Evolutionary conservation across 345 rosid species (phyloP).

Genomic region (Noccaea bulbosa): DNA sequence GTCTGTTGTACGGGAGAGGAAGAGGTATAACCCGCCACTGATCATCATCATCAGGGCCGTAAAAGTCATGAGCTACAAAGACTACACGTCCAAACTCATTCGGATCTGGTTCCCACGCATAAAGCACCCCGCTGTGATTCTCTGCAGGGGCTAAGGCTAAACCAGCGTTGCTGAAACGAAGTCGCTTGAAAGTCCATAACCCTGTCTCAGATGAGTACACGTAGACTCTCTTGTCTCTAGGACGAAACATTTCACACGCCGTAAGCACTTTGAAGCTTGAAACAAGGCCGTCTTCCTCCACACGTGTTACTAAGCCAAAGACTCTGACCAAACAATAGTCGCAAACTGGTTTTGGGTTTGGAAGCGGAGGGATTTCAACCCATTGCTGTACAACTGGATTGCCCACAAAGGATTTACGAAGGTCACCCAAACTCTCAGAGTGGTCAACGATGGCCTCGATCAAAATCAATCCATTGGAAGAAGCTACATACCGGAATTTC

Average conservation of each 20-base stretch:
- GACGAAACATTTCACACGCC: neutral
- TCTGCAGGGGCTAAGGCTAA: neutral
- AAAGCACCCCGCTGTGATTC: conserved; percentile 16
- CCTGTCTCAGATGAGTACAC: conserved; percentile 28
- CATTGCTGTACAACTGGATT: conserved; percentile 29
- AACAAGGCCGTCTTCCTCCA: conserved; percentile 5
- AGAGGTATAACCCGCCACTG: conserved; percentile 24
- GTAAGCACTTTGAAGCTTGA: conserved; percentile 28
- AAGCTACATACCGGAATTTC: conserved; percentile 1
- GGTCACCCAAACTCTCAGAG: too few relatives aligned
- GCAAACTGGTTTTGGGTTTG: neutral
- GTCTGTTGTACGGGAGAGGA: neutral
- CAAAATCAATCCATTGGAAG: conserved; percentile 19
- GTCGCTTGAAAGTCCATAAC: conserved; percentile 15
- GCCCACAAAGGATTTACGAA: conserved; percentile 27
- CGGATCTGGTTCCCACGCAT: neutral
- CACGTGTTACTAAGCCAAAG: conserved; percentile 10
- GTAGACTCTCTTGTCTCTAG: conserved; percentile 9
- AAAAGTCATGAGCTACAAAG: conserved; percentile 19
- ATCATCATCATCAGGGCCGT: conserved; percentile 5
- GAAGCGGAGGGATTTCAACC: conserved; percentile 22
- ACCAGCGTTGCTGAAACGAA: neutral
- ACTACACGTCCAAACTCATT: neutral
- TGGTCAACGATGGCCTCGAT: neutral
- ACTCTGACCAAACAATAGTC: too few relatives aligned